phyloP scores from a whole-genome alignment of 2,329 filamentous ascomycete genomes.

The Helotiales sp. region DNA sequence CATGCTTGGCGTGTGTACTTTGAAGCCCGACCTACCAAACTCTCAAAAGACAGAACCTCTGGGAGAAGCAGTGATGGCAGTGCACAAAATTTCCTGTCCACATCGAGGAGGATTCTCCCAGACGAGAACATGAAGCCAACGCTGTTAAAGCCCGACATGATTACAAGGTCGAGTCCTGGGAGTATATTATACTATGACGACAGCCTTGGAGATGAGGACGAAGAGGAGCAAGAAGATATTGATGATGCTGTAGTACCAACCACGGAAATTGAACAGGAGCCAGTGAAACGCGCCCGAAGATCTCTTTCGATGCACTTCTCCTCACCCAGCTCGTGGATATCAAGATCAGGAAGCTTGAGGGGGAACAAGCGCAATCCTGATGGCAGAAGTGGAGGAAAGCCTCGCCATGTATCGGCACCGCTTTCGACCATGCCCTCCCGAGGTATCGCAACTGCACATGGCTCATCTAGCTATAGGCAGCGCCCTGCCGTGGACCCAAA shows the following conservation, averaged over 20 bases:
- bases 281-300: conserved; percentile 47
- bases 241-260: conserved; percentile 25
- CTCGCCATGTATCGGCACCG: conserved; percentile 57
- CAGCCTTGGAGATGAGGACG: conserved; percentile 24
- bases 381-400: conserved; percentile 42
- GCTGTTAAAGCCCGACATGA: conserved; percentile 34
- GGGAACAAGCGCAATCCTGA: conserved; percentile 52
- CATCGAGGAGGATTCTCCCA: conserved; percentile 32
- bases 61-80: conserved; percentile 29
- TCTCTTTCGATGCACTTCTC: conserved; percentile 62
- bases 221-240: conserved; percentile 21
- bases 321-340: conserved; percentile 57
- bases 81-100: conserved; percentile 26
- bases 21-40: conserved; percentile 32
- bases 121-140: conserved; percentile 30
- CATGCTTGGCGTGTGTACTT: conserved; percentile 35
- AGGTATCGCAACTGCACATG: conserved; percentile 28
- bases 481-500: conserved; percentile 28
- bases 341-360: conserved; percentile 56
- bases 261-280: conserved; percentile 36
- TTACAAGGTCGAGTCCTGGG: conserved; percentile 19
- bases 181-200: conserved; percentile 27
- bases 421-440: conserved; percentile 35
- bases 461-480: conserved; percentile 16
- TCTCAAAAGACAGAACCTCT: conserved; percentile 30